A percentile compares a stretch with the other conserved stretches of the same genome.
phyloP scores from a whole-genome alignment of 805 yeast species.

The Candida glaebosa region DNA sequence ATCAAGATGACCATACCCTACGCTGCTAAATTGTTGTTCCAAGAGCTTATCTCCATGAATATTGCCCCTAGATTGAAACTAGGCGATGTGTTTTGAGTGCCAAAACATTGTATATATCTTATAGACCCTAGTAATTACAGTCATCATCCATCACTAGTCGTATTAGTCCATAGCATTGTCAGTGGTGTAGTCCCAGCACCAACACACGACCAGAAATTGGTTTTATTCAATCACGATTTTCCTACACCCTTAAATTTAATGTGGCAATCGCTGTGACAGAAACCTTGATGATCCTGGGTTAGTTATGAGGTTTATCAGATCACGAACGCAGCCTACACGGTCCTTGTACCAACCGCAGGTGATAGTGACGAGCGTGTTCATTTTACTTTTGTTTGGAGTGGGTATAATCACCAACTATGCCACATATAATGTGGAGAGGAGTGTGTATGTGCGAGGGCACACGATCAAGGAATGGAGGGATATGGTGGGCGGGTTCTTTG shows the following conservation, averaged over 20 bases:
- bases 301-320: not conserved
- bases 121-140: not conserved
- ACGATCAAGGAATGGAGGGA: not conserved
- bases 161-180: too few relatives aligned
- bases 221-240: too few relatives aligned
- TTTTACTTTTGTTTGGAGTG: not conserved
- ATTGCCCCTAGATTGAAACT: conserved; percentile 93
- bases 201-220: not conserved
- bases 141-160: too few relatives aligned
- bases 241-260: not conserved
- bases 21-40: conserved; percentile 97
- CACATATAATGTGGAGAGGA: not conserved
- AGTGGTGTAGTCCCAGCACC: too few relatives aligned
- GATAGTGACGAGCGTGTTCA: not conserved
- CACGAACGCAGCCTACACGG: not conserved
- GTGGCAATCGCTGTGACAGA: not conserved
- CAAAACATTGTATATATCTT: not conserved
- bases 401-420: not conserved
- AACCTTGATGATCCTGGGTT: not conserved
- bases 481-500: not conserved
- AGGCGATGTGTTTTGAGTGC: conserved; percentile 69
- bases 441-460: not conserved
- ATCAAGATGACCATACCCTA: conserved; percentile 96
- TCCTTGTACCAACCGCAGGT: not conserved
- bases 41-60: conserved; percentile 96